Evolutionary conservation across 169 alveolate species (phyloP).

Genomic region (Babesia bigemina): DNA sequence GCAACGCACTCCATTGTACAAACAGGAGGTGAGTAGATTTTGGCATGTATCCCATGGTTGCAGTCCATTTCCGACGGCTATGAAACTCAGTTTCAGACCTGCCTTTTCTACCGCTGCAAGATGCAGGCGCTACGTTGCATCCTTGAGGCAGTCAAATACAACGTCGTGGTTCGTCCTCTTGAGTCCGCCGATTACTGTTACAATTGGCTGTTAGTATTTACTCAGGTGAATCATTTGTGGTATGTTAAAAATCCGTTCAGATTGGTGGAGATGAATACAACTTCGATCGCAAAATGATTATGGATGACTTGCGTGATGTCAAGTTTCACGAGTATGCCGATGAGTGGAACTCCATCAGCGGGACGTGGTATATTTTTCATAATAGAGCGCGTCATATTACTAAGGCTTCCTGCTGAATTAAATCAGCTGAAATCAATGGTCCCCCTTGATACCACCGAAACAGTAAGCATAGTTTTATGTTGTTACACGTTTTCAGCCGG

Average conservation of each 20-base stretch:
- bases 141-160: conserved; percentile 20
- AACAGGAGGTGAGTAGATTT: conserved; percentile 29
- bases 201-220: conserved; percentile 58
- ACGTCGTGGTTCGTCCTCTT: conserved; percentile 14
- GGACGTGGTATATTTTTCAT: conserved; percentile 33
- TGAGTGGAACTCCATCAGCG: conserved; percentile 51
- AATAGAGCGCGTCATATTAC: too few relatives aligned
- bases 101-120: conserved; percentile 60
- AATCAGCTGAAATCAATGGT: conserved; percentile 56
- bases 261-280: conserved; percentile 62
- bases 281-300: conserved; percentile 23
- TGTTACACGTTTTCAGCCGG: conserved; percentile 17
- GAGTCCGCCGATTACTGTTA: conserved; percentile 65
- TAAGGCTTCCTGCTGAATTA: conserved; percentile 48
- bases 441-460: neutral
- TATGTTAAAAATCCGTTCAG: conserved; percentile 1
- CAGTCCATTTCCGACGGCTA: conserved; percentile 18
- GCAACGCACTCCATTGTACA: conserved; percentile 43
- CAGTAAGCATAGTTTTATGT: neutral
- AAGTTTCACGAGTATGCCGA: conserved; percentile 48
- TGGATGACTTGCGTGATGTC: conserved; percentile 50
- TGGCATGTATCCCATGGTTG: neutral
- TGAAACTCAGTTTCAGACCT: conserved; percentile 37
- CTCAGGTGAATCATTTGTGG: conserved; percentile 17
- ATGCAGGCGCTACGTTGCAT: conserved; percentile 31